These are phyloP conservation scores for Pestalotiopsis fici DNA, from an alignment of 2,329 filamentous ascomycete genomes.

Conservation along the genomic window DNA sequence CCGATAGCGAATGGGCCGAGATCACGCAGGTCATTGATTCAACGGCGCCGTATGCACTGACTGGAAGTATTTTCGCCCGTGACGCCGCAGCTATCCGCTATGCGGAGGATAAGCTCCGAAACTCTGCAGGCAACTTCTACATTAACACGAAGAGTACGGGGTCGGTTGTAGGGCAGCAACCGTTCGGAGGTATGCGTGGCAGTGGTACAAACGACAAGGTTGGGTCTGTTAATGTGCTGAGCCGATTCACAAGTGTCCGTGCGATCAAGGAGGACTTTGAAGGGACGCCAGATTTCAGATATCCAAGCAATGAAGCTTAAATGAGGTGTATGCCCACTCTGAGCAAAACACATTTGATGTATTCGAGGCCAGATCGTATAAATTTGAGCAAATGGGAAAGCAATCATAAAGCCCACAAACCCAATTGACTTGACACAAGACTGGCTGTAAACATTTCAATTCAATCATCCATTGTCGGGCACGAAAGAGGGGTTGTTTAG, in stretches of 20 bases:
- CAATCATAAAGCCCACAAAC: too few species aligned
- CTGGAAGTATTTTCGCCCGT: conserved; percentile 50
- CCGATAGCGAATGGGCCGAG: conserved; percentile 39
- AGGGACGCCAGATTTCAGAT: background rate
- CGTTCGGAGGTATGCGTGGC: background rate
- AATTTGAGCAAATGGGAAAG: too few species aligned
- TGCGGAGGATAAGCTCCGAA: conserved; percentile 51
- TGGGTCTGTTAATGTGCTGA: background rate
- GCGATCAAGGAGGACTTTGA: conserved; percentile 4
- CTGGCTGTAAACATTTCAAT: background rate
- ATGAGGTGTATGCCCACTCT: background rate
- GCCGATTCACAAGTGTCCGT: background rate
- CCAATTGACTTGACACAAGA: too few species aligned
- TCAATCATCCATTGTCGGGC: too few species aligned
- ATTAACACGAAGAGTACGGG: conserved; percentile 52
- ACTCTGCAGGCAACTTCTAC: conserved; percentile 59
- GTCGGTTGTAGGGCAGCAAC: conserved; percentile 1
- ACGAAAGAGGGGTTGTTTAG: too few species aligned
- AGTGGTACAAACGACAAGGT: conserved; percentile 6
- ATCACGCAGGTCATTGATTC: conserved; percentile 39
- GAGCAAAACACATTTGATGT: background rate
- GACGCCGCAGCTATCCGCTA: conserved; percentile 48
- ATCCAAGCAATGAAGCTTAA: conserved; percentile 1
- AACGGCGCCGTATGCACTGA: conserved; percentile 43
- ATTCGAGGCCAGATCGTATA: background rate